Percentiles rank a stretch among this genome's conserved stretches.
Conservation (phyloP, 768 basidiomycete species). For the Mycena capillaripes region DNA sequence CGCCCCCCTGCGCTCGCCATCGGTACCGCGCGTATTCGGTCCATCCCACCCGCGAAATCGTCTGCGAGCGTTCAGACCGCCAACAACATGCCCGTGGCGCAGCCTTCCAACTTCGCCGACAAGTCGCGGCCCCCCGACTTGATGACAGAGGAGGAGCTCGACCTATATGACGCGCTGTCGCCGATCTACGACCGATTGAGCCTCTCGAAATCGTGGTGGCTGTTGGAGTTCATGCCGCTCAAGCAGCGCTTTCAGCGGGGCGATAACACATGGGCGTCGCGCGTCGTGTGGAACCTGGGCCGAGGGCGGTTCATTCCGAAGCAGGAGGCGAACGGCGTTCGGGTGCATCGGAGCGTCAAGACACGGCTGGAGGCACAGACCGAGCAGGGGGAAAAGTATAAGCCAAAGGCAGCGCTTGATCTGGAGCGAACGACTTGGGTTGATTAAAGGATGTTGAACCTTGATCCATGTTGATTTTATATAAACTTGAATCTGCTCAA, state of each 20-base stretch:
- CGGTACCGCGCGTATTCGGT: conserved; percentile 36
- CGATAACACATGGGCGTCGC: conserved; percentile 46
- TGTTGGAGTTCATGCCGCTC: conserved; percentile 66
- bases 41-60: conserved; percentile 31
- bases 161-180: conserved; percentile 62
- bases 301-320: conserved; percentile 56
- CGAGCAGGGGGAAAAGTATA: conserved; percentile 51
- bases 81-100: conserved; percentile 44
- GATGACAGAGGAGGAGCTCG: conserved; percentile 64
- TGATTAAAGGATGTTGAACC: conserved; percentile 41
- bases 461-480: background rate
- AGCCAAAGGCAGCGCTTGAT: conserved; percentile 54
- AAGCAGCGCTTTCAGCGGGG: conserved; percentile 52
- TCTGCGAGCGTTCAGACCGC: no score
- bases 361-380: conserved; percentile 66
- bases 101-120: background rate
- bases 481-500: background rate
- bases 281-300: conserved; percentile 51
- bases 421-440: conserved; percentile 51
- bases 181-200: conserved; percentile 67
- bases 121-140: background rate
- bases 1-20: conserved; percentile 49
- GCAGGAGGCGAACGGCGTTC: conserved; percentile 53
- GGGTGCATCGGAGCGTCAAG: conserved; percentile 65
- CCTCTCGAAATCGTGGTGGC: conserved; percentile 66